Percentiles rank a stretch among this genome's conserved stretches.
phyloP scores from a whole-genome alignment of 257 asterid genomes.

The Solanum paucissectum region DNA sequence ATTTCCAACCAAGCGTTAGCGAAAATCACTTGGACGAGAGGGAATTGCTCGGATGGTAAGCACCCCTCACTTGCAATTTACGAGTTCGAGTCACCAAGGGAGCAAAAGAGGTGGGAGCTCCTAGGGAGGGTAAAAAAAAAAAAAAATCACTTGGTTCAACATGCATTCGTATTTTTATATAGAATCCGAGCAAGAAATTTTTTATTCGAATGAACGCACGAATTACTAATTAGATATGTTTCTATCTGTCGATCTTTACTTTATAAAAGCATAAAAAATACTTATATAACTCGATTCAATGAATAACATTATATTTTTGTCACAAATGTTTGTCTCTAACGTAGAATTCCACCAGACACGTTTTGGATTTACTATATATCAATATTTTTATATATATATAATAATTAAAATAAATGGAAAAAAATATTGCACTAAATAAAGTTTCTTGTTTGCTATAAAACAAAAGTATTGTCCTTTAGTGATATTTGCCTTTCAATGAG shows the following conservation, averaged over 20 bases:
- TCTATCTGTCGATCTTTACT: too few relatives aligned
- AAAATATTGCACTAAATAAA: background rate
- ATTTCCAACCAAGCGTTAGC: too few relatives aligned
- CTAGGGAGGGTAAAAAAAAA: too few relatives aligned
- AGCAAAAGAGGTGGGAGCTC: too few relatives aligned
- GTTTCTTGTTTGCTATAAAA: background rate
- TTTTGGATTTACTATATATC: background rate
- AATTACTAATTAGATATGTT: too few relatives aligned
- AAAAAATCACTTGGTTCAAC: background rate
- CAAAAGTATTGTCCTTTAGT: background rate
- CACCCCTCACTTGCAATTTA: too few relatives aligned
- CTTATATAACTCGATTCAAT: background rate
- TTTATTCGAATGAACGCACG: background rate
- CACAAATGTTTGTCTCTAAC: background rate
- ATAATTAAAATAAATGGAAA: background rate
- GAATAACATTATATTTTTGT: background rate
- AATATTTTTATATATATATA: background rate
- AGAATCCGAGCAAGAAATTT: accelerated
- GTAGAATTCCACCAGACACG: background rate
- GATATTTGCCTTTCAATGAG: background rate
- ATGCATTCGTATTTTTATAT: too few relatives aligned
- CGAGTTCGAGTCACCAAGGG: too few relatives aligned
- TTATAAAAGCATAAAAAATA: background rate
- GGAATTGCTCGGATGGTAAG: too few relatives aligned
- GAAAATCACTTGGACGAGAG: too few relatives aligned